Evolutionary conservation across 345 rosid genomes (phyloP).

Genomic region (Citrus glauca): DNA sequence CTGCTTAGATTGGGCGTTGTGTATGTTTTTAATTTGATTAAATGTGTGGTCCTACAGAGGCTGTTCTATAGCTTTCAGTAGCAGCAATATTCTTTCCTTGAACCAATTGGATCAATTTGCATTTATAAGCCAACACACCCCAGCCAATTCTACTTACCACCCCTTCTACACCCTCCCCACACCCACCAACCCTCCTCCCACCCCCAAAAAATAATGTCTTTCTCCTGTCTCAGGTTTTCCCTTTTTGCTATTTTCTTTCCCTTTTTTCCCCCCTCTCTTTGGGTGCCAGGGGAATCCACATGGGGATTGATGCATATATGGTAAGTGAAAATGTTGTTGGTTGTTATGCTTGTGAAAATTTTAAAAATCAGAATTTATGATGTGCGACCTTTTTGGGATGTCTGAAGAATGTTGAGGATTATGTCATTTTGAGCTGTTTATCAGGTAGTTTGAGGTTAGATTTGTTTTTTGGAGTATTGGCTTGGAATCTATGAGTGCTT

Average conservation of each 20-base stretch:
- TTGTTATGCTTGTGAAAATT: no score
- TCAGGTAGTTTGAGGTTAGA: background rate
- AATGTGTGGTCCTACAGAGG: background rate
- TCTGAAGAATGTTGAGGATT: no score
- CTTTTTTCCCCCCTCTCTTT: no score
- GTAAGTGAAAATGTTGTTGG: background rate
- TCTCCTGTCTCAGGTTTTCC: background rate
- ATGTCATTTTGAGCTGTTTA: background rate
- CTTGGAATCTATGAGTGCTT: background rate
- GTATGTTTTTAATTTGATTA: background rate
- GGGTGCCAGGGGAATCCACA: background rate
- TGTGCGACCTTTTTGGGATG: no score
- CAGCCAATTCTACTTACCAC: no score
- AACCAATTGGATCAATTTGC: background rate
- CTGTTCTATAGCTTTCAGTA: background rate
- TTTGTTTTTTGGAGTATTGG: background rate
- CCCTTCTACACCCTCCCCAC: no score
- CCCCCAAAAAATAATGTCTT: background rate
- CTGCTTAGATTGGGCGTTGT: background rate
- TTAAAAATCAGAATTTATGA: no score
- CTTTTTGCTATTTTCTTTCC: background rate
- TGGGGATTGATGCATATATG: background rate
- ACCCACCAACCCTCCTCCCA: no score
- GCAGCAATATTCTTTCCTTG: background rate
- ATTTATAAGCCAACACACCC: no score